phyloP scores from a whole-genome alignment of 1,284 basidiomycete genomes.

The Phenoliferia sp. region DNA sequence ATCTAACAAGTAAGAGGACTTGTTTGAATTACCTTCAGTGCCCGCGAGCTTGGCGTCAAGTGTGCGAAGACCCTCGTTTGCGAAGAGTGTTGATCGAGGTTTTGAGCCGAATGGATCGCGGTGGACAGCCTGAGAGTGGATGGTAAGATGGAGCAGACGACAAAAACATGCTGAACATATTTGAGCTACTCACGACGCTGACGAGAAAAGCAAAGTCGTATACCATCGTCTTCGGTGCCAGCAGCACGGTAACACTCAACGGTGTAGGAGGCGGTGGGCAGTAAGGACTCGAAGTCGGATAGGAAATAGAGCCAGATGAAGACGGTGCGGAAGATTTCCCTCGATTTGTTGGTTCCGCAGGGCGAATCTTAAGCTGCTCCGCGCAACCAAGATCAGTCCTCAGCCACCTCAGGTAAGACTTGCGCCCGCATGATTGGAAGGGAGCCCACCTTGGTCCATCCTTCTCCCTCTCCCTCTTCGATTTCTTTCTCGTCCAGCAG shows the following conservation, averaged over 20 bases:
- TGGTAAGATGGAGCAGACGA: too few species aligned
- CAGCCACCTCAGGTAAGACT: neutral
- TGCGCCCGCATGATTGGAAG: neutral
- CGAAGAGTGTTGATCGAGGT: constrained; percentile 15
- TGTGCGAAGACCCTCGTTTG: constrained; percentile 14
- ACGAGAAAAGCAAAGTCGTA: constrained; percentile 27
- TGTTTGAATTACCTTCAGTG: constrained; percentile 9
- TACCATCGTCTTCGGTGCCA: neutral
- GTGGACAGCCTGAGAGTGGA: constrained; percentile 12
- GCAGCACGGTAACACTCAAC: neutral
- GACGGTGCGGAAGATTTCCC: neutral
- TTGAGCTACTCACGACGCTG: constrained; percentile 9
- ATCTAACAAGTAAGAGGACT: neutral
- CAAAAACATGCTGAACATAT: too few species aligned
- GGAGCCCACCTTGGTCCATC: neutral
- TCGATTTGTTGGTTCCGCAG: too few species aligned
- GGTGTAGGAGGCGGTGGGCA: neutral
- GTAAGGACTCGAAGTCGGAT: too few species aligned
- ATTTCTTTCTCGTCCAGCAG: neutral
- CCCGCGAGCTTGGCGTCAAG: constrained; percentile 10
- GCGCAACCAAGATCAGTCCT: too few species aligned
- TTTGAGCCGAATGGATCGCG: constrained; percentile 20
- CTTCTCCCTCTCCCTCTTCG: neutral
- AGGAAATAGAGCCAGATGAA: too few species aligned
- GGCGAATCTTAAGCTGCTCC: neutral